A percentile compares a stretch with the other conserved stretches of the same genome.
Evolutionary conservation across 129 eudicot genomes (phyloP).

Genomic region (Flaveria linearis): DNA sequence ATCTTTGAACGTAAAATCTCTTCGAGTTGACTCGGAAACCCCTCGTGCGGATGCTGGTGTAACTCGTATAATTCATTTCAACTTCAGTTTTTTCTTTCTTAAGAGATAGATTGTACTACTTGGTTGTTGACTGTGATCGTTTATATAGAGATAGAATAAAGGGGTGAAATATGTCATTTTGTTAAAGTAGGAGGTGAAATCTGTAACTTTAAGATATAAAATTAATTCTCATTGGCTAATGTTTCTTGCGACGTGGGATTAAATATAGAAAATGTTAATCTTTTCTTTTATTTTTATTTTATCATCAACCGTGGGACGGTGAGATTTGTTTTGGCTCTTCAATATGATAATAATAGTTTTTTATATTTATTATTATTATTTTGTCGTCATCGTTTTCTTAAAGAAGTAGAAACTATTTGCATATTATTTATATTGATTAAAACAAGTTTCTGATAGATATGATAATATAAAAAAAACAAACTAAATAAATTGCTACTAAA

Average conservation of each 20-base stretch:
- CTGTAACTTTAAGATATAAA: neutral
- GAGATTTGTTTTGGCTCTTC: constrained; percentile 7
- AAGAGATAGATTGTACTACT: constrained; percentile 22
- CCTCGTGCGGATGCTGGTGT: constrained; percentile 47
- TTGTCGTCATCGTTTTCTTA: no score
- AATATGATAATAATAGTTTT: neutral
- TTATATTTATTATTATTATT: no score
- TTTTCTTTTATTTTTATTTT: neutral
- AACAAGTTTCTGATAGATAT: neutral
- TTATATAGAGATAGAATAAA: constrained; percentile 26
- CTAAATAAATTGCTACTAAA: neutral
- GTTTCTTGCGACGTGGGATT: constrained; percentile 33
- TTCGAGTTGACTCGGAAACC: constrained; percentile 60
- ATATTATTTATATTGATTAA: neutral
- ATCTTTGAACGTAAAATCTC: constrained; percentile 53
- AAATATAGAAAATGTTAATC: constrained; percentile 6
- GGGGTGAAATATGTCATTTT: constrained; percentile 23
- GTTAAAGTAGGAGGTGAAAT: constrained; percentile 2
- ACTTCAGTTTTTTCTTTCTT: neutral
- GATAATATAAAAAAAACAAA: no score
- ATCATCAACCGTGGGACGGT: constrained; percentile 27
- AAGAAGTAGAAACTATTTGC: neutral
- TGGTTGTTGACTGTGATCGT: constrained; percentile 4
- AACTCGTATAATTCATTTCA: constrained; percentile 42
- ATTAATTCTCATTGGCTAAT: neutral